Percentiles rank a stretch among this genome's conserved stretches.
Conservation (phyloP, 192 early-diverging fungal genomes). For the Linnemannia exigua region DNA sequence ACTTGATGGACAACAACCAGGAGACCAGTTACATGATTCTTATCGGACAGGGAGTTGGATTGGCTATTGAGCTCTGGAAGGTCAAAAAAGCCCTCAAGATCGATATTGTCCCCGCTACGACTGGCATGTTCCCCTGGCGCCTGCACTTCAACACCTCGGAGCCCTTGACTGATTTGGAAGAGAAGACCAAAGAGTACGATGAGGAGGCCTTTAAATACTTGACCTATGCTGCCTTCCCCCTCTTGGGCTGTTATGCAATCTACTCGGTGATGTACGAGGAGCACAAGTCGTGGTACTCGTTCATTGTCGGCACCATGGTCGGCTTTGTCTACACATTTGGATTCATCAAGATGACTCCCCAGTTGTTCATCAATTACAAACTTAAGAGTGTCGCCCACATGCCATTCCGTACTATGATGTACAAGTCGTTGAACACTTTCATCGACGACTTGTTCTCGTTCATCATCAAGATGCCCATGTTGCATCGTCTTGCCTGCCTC, state of each 20-base stretch:
- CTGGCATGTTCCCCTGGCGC: constrained; percentile 32
- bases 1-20: constrained; percentile 85
- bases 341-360: constrained; percentile 87
- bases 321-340: constrained; percentile 94
- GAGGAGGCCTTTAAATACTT: constrained; percentile 90
- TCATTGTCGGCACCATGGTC: constrained; percentile 84
- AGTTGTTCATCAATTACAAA: constrained; percentile 94
- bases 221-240: constrained; percentile 81
- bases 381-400: constrained; percentile 89
- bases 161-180: constrained; percentile 65
- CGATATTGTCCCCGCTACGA: constrained; percentile 55
- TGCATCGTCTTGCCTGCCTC: constrained; percentile 87
- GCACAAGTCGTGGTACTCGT: constrained; percentile 96
- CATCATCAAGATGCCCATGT: constrained; percentile 94
- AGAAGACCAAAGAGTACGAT: constrained; percentile 73
- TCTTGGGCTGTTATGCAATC: constrained; percentile 82
- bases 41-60: constrained; percentile 83
- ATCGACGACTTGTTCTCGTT: constrained; percentile 95
- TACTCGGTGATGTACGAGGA: constrained; percentile 88
- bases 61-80: constrained; percentile 93
- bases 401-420: constrained; percentile 95
- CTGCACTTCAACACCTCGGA: constrained; percentile 54
- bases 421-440: constrained; percentile 82
- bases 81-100: constrained; percentile 88
- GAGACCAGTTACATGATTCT: constrained; percentile 91